Percentiles rank a stretch among this genome's conserved stretches.
phyloP scores from a whole-genome alignment of 495 filamentous ascomycete genomes.

The Parathielavia hyrcaniae region DNA sequence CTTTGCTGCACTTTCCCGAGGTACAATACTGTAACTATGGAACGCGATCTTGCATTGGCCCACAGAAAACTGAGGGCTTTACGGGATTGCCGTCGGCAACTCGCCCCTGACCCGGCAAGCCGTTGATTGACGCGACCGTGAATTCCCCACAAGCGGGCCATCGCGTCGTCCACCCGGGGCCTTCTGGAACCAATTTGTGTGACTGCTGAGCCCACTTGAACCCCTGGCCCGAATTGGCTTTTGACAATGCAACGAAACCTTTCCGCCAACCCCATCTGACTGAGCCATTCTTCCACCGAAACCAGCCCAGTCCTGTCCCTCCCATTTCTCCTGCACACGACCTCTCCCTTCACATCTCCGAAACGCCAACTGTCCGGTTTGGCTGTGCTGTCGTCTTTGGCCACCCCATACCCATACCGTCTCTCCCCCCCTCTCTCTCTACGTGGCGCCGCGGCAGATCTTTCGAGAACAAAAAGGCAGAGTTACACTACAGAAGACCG shows the following conservation, averaged over 20 bases:
- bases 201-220: slow-evolving; percentile 12
- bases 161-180: slow-evolving; percentile 12
- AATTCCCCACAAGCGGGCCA: slow-evolving; percentile 14
- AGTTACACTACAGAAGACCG: background rate
- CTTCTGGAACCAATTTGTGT: slow-evolving; percentile 17
- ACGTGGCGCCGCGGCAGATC: background rate
- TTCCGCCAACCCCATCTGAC: slow-evolving; percentile 22
- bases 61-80: no score
- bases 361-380: slow-evolving; percentile 4
- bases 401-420: no score
- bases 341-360: slow-evolving; percentile 2
- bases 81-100: background rate
- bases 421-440: background rate
- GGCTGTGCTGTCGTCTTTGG: background rate
- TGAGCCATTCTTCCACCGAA: slow-evolving; percentile 33
- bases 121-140: slow-evolving; percentile 13
- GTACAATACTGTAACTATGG: no score
- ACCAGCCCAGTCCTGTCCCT: slow-evolving; percentile 15
- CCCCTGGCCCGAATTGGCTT: slow-evolving; percentile 12
- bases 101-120: background rate
- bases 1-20: no score
- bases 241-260: background rate
- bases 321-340: slow-evolving; percentile 23
- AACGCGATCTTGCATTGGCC: no score
- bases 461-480: background rate